phyloP scores from a whole-genome alignment of 2,329 filamentous ascomycete species.

The Colletotrichum sp. region DNA sequence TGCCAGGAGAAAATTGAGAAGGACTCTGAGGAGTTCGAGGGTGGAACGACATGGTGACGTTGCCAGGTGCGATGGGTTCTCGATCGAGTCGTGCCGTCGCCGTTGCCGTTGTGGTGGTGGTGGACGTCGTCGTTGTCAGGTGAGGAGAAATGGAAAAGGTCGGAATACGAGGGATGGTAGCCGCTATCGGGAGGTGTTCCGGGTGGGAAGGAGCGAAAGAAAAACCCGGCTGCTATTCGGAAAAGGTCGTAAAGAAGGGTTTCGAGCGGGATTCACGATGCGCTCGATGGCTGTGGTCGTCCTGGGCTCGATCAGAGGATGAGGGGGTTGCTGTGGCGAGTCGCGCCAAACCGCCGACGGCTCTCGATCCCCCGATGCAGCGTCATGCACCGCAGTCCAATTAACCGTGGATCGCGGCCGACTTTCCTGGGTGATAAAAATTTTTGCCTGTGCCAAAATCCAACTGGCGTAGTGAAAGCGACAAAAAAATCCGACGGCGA shows the following conservation, averaged over 20 bases:
- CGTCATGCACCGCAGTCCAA: slow-evolving; percentile 35
- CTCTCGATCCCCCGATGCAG: slow-evolving; percentile 36
- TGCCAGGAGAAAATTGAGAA: slow-evolving; percentile 64
- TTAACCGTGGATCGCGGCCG: slow-evolving; percentile 5
- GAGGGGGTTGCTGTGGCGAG: slow-evolving; percentile 36
- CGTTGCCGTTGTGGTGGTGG: slow-evolving; percentile 38
- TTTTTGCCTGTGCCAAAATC: slow-evolving; percentile 5
- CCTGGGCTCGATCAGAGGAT: slow-evolving; percentile 22
- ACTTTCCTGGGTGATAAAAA: background rate
- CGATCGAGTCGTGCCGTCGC: slow-evolving; percentile 2
- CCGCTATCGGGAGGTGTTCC: background rate
- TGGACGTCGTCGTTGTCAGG: slow-evolving; percentile 34
- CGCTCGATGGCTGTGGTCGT: slow-evolving; percentile 19
- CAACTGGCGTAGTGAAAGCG: slow-evolving; percentile 8
- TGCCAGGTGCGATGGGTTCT: slow-evolving; percentile 29
- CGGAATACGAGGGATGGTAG: slow-evolving; percentile 10
- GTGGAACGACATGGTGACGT: slow-evolving; percentile 67
- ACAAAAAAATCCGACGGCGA: slow-evolving; percentile 10
- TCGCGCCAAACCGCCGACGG: slow-evolving; percentile 43
- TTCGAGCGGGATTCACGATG: slow-evolving; percentile 23
- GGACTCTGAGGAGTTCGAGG: slow-evolving; percentile 72
- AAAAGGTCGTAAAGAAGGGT: slow-evolving; percentile 4
- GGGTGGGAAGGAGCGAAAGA: slow-evolving; percentile 17
- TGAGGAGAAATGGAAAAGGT: slow-evolving; percentile 8
- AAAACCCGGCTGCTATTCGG: background rate